Evolutionary conservation across 306 rosid genomes (phyloP), one percentile per base, ranked within the genome.

Genomic region (Dryas octopetala): DNA sequence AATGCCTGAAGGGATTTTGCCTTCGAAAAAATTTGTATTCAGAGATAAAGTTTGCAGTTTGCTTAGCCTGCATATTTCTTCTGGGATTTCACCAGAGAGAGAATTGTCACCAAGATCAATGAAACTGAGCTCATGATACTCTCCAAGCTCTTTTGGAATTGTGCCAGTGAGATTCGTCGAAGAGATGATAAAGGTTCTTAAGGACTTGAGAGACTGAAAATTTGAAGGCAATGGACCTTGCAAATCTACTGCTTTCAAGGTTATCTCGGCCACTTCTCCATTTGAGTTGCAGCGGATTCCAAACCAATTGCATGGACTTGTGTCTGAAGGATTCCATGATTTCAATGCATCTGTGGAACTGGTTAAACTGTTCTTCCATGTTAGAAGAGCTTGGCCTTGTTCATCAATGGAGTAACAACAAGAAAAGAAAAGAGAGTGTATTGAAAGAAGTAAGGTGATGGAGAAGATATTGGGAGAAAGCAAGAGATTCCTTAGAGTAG

Each of bases 151-250:
- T 64, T 75, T 81, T 5, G 98, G 98, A 60, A 93, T 88, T 16
- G 70, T 45, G 32, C 97, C 97, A 0, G 90, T 81, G 53, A 93
- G 79, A 75, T 93, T 93, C 68, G 85, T 68, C 38, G 92, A 79
- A n/a, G 91, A 83, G 57, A 93, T 60, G 58, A 68, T 53, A 72
- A 93, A 85, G 45, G 72, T 78, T 72, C 78, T 82, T 78, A 93
- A 85, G 70, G 83, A 85, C 78, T 69, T 79, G 75, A 93, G 85
- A 78, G 87, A 51, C 26, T 87, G 93, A 69, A 91, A 79, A 79
- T 84, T 91, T 74, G 92, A 84, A 74, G 98, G 98, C 75, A 96
- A 84, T 65, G 91, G 78, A 45, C 98, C 98, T 73, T 85, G 86
- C 75, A 93, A 84, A 71, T 85, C 87, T 63, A 88, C 16, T 77